Percentiles rank a stretch among this genome's conserved stretches.
Conservation (phyloP, 1,284 basidiomycete species). For the Ganoderma sp. region DNA sequence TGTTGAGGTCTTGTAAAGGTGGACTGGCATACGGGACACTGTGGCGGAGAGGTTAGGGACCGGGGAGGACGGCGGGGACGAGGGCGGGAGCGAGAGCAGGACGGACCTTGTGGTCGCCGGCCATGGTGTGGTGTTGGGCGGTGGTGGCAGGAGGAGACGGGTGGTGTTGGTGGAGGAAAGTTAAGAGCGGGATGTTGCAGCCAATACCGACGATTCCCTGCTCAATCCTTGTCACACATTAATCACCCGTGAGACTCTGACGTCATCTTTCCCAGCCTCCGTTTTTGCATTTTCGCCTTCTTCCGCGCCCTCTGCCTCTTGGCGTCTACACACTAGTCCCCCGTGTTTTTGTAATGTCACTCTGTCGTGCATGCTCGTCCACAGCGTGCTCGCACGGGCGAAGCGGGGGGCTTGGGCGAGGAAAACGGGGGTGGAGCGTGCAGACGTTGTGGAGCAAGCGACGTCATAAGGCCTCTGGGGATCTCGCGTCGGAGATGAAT, state of each 20-base stretch:
- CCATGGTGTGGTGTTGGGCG: slow-evolving; percentile 36
- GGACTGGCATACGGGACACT: slow-evolving; percentile 82
- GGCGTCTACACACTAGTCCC: neutral
- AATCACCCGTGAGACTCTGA: slow-evolving; percentile 34
- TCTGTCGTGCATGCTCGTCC: neutral
- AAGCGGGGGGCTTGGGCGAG: slow-evolving; percentile 4
- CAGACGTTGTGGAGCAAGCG: slow-evolving; percentile 31
- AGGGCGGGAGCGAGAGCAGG: slow-evolving; percentile 19
- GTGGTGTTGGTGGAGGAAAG: slow-evolving; percentile 33
- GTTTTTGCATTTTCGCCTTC: neutral
- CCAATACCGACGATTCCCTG: slow-evolving; percentile 11
- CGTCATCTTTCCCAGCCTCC: slow-evolving; percentile 26
- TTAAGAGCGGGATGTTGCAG: slow-evolving; percentile 22
- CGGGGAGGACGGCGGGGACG: slow-evolving; percentile 15
- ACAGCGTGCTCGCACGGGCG: neutral
- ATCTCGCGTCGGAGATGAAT: slow-evolving; percentile 55
- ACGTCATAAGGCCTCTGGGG: slow-evolving; percentile 41
- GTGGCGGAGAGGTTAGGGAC: slow-evolving; percentile 23
- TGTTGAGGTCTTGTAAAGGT: slow-evolving; percentile 90
- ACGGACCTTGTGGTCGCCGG: slow-evolving; percentile 47
- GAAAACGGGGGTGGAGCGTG: slow-evolving; percentile 22
- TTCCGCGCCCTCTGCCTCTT: neutral
- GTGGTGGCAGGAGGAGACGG: slow-evolving; percentile 14
- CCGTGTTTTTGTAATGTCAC: neutral
- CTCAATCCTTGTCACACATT: slow-evolving; percentile 26